Evolutionary conservation across 2,329 filamentous ascomycete genomes (phyloP), one percentile per base, ranked within the genome.

Genomic region (Fusarium cicatricum): DNA sequence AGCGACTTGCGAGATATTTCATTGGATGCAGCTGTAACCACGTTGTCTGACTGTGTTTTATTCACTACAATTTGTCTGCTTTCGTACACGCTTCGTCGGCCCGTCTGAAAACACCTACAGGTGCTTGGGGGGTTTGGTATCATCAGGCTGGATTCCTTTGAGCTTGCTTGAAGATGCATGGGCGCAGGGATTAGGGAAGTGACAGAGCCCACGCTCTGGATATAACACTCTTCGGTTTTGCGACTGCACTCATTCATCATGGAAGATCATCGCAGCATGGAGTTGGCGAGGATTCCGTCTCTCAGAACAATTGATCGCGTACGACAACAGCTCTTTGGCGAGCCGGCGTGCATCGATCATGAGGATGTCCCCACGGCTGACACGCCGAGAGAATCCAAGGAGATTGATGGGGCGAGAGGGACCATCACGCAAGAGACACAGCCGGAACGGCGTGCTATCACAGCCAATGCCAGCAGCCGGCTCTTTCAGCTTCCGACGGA

Each of bases 401-500:
- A 28, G 4, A 39, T 42, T n/a, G n/a, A n/a, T 9, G 19, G 3
- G 19, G 4, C 12, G 9, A 41, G 34, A 17, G 15, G 15, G 33
- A 12, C 14, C 7, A 14, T 2, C 5, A 3, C 34, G 15, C 31
- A 7, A 4, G 5, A 16, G 1, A 11, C 2, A 0, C 21, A 12
- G 2, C 6, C 10, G 2, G 11, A 28, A 0, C 19, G 16, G 1
- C 39, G 15, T 10, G 12, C 17, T 4, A 14, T 3, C 1, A 4
- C 16, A n/a, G 12, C 8, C 2, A 58, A 58, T 10, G 11, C 5
- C 23, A 15, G 37, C 16, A 59, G 34, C 21, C 15, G 46, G 2
- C 49, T 80, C 4, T 62, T 77, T 31, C 67, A 67, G 21, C 70
- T 81, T 0, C 78, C 79, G 4, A 66, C 68, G 8, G 79, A 81